Conservation (phyloP, 192 early-diverging fungal genomes). For the Entomortierella lignicola region DNA sequence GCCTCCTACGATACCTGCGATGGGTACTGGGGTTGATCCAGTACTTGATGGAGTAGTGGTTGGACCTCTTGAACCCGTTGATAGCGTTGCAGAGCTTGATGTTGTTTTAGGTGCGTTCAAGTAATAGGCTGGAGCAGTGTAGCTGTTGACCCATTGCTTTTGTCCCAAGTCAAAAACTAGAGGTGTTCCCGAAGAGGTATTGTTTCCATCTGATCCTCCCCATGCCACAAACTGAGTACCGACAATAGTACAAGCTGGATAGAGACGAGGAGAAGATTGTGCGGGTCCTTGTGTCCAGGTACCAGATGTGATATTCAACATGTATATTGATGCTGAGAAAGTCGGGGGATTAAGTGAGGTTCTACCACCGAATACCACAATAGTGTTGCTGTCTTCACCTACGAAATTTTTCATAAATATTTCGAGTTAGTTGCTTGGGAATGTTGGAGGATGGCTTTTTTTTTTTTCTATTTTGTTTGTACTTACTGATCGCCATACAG, state of each 20-base stretch:
- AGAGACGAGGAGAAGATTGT: neutral
- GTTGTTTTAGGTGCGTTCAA: no score
- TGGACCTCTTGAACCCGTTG: no score
- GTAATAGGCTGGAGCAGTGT: constrained; percentile 24
- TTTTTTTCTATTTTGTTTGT: no score
- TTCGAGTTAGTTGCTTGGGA: no score
- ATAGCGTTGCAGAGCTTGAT: no score
- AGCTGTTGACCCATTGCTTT: constrained; percentile 12
- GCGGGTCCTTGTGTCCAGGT: constrained; percentile 20
- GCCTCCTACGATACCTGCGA: no score
- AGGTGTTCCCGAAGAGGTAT: constrained; percentile 9
- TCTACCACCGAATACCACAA: constrained; percentile 23
- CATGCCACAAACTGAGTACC: constrained; percentile 25
- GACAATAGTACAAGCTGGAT: constrained; percentile 25
- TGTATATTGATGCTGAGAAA: neutral
- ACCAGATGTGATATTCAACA: constrained; percentile 6
- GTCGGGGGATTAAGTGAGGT: neutral
- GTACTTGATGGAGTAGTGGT: no score
- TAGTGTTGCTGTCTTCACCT: constrained; percentile 13
- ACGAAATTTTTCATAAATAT: no score
- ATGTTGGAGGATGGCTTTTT: no score
- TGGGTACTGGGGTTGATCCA: no score
- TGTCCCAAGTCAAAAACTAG: constrained; percentile 12
- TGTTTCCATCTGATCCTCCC: constrained; percentile 13
- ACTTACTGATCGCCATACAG: no score